Percentiles rank a stretch among this genome's conserved stretches.
These are phyloP conservation scores for Pichia sp. DNA, from an alignment of 1,139 yeast genomes.

Conservation along the genomic window DNA sequence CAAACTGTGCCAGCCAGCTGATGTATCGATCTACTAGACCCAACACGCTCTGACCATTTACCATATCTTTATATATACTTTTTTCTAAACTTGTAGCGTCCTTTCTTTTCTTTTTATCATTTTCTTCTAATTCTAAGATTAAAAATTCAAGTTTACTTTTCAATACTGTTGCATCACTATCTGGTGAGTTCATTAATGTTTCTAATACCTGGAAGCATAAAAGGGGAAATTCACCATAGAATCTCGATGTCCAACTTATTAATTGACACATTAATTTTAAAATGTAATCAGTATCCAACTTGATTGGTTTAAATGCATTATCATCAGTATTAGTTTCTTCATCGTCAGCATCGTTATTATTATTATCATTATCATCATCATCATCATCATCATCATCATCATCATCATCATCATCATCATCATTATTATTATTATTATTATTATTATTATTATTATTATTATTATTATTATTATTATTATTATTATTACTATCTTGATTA, in stretches of 20 bases:
- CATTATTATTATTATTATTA: not conserved
- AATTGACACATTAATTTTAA: constrained; percentile 24
- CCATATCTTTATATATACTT: constrained; percentile 12
- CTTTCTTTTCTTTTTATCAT: constrained; percentile 1
- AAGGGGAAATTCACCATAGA: constrained; percentile 30
- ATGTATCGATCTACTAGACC: constrained; percentile 26
- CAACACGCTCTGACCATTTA: constrained; percentile 16
- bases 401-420: too few relatives aligned
- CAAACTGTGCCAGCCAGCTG: constrained; percentile 29
- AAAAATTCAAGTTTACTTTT: constrained; percentile 24
- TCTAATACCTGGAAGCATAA: constrained; percentile 21
- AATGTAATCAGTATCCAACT: constrained; percentile 22
- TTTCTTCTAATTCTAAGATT: constrained; percentile 15
- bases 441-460: not conserved
- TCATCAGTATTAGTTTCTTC: too few relatives aligned
- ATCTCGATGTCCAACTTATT: constrained; percentile 30
- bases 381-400: not conserved
- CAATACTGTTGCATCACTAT: constrained; percentile 18
- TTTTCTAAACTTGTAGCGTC: constrained; percentile 6
- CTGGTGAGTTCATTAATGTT: constrained; percentile 17
- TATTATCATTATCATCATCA: not conserved
- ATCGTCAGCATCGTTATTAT: not conserved
- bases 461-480: too few relatives aligned
- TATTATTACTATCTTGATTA: not conserved
- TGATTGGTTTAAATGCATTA: not conserved